These are phyloP conservation scores for Cystobasidiopsis lactophilus DNA, from an alignment of 768 basidiomycete species.

Conservation along the genomic window DNA sequence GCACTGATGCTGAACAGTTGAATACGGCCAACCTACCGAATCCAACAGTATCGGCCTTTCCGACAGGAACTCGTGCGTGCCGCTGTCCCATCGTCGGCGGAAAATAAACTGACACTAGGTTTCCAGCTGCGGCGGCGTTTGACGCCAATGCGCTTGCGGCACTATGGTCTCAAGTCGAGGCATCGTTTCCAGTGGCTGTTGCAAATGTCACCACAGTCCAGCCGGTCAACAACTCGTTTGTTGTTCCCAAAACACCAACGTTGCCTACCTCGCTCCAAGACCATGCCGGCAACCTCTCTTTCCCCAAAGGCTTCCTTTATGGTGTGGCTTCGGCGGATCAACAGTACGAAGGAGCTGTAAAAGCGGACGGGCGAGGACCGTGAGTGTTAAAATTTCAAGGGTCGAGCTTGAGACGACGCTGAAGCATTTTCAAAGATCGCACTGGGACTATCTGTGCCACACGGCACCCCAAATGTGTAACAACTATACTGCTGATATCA, in stretches of 20 bases:
- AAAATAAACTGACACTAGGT: no score
- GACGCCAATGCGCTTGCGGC: neutral
- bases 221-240: neutral
- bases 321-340: constrained; percentile 4
- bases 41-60: no score
- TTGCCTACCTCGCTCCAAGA: constrained; percentile 5
- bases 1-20: no score
- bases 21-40: no score
- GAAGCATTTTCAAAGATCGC: neutral
- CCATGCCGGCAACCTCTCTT: constrained; percentile 1
- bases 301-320: constrained; percentile 8
- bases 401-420: neutral
- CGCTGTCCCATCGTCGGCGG: no score
- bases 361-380: constrained; percentile 6
- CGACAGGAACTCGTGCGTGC: no score
- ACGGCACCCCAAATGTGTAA: neutral
- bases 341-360: constrained; percentile 8
- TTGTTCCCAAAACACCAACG: constrained; percentile 4
- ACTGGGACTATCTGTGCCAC: constrained; percentile 2
- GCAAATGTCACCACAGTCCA: neutral
- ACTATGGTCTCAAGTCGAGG: neutral
- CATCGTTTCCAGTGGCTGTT: neutral
- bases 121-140: no score
- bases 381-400: no score
- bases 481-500: constrained; percentile 8